A percentile compares a stretch with the other conserved stretches of the same genome.
Evolutionary conservation across 2,329 filamentous ascomycete genomes (phyloP).

Genomic region (Xylaria sp.): DNA sequence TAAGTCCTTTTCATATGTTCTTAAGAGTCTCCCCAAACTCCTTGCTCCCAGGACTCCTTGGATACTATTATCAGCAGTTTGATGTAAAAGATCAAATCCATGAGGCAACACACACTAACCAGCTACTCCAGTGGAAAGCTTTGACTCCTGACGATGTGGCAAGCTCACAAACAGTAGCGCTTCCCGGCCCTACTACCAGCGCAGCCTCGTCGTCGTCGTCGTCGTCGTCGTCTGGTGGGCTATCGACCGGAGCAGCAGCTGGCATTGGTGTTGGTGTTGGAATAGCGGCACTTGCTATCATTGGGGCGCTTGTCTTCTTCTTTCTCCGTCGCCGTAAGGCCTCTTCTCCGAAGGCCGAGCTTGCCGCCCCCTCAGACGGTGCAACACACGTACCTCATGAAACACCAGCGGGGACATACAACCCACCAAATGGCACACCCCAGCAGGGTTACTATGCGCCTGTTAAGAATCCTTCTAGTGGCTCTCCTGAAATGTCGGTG

Average conservation of each 20-base stretch:
- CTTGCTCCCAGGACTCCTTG: neutral
- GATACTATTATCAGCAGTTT: neutral
- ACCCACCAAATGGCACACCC: constrained; percentile 24
- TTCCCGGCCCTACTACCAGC: constrained; percentile 26
- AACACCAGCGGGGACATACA: constrained; percentile 21
- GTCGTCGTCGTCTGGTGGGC: constrained; percentile 31
- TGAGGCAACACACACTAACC: constrained; percentile 14
- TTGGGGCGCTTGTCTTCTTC: constrained; percentile 45
- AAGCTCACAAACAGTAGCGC: constrained; percentile 28
- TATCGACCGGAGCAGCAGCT: constrained; percentile 50
- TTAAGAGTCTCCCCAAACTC: neutral
- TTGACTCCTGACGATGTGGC: constrained; percentile 41
- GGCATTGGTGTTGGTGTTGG: constrained; percentile 52
- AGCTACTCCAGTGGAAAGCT: constrained; percentile 43
- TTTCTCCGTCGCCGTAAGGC: constrained; percentile 47
- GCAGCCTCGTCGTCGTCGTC: neutral
- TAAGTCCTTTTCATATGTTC: constrained; percentile 15
- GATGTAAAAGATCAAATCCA: neutral
- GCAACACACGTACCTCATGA: constrained; percentile 27
- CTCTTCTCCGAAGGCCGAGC: constrained; percentile 14
- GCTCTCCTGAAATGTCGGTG: constrained; percentile 28
- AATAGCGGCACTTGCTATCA: constrained; percentile 41
- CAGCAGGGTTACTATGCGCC: constrained; percentile 43
- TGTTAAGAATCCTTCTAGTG: constrained; percentile 40
- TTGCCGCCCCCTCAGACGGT: constrained; percentile 1